Percentiles rank a stretch among this genome's conserved stretches.
Conservation (phyloP, 495 filamentous ascomycete species). For the Sordaria brevicollis region DNA sequence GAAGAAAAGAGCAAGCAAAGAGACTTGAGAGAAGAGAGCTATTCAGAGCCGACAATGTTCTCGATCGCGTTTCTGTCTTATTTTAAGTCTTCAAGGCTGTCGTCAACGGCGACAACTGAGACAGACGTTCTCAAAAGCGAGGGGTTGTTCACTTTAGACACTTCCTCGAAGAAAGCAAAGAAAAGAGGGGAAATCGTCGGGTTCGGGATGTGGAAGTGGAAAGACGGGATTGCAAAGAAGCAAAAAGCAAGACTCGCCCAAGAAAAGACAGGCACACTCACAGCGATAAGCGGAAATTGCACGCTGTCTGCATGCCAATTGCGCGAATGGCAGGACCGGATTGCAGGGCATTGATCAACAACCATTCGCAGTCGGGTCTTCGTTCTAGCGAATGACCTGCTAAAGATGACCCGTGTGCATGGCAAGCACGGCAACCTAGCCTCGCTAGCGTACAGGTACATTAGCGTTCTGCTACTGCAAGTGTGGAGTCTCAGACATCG, state of each 20-base stretch:
- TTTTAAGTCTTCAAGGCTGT: too few relatives aligned
- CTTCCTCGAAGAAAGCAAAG: not conserved
- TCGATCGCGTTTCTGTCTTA: not conserved
- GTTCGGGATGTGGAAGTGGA: not conserved
- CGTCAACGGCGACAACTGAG: not conserved
- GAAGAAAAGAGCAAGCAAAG: not conserved
- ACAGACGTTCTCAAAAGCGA: not conserved
- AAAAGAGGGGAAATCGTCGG: not conserved
- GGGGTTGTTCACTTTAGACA: not conserved
- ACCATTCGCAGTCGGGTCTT: too few relatives aligned
- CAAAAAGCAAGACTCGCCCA: not conserved
- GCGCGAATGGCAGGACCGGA: not conserved
- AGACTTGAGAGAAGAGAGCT: not conserved
- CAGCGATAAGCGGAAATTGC: not conserved
- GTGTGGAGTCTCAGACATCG: not conserved
- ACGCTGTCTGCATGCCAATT: not conserved
- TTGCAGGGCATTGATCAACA: not conserved
- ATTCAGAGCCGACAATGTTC: not conserved
- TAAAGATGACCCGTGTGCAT: not conserved
- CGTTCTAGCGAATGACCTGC: not conserved
- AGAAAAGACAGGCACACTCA: too few relatives aligned
- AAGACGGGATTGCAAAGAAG: not conserved
- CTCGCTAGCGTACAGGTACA: not conserved
- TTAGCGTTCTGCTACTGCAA: not conserved
- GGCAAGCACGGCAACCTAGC: not conserved